Conservation (phyloP, 2,329 filamentous ascomycete species). For the Aspergillus sp. region DNA sequence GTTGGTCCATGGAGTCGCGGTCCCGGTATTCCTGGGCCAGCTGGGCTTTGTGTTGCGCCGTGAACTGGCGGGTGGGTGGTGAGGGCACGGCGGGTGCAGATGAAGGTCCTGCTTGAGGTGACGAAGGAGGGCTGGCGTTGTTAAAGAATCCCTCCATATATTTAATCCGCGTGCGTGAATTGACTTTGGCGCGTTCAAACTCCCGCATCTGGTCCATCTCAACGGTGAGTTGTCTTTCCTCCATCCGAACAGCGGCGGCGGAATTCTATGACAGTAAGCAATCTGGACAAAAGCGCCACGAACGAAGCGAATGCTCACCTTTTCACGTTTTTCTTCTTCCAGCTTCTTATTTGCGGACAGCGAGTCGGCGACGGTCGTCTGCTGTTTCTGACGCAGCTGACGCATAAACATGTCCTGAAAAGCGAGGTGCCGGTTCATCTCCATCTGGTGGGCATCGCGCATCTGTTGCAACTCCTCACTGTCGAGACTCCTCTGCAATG, state of each 20-base stretch:
- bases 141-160: constrained; percentile 50
- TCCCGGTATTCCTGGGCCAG: constrained; percentile 46
- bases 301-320: constrained; percentile 27
- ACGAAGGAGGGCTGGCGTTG: constrained; percentile 38
- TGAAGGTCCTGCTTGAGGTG: constrained; percentile 12
- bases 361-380: constrained; percentile 29
- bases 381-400: constrained; percentile 30
- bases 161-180: constrained; percentile 45
- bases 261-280: constrained; percentile 32
- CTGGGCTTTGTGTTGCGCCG: constrained; percentile 43
- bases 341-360: constrained; percentile 28
- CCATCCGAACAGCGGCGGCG: constrained; percentile 34
- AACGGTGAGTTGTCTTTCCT: constrained; percentile 44
- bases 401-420: constrained; percentile 35
- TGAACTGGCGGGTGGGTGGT: constrained; percentile 35
- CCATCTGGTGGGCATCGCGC: constrained; percentile 30
- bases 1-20: constrained; percentile 43
- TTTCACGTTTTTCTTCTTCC: constrained; percentile 38
- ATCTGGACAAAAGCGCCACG: background rate
- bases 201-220: constrained; percentile 47
- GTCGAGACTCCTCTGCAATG: constrained; percentile 34
- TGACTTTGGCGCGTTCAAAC: constrained; percentile 44
- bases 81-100: constrained; percentile 20
- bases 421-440: constrained; percentile 32
- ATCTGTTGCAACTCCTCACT: constrained; percentile 32